Base-by-base conservation (phyloP, 169 alveolate species). In the Cryptosporidium sp. region DNA sequence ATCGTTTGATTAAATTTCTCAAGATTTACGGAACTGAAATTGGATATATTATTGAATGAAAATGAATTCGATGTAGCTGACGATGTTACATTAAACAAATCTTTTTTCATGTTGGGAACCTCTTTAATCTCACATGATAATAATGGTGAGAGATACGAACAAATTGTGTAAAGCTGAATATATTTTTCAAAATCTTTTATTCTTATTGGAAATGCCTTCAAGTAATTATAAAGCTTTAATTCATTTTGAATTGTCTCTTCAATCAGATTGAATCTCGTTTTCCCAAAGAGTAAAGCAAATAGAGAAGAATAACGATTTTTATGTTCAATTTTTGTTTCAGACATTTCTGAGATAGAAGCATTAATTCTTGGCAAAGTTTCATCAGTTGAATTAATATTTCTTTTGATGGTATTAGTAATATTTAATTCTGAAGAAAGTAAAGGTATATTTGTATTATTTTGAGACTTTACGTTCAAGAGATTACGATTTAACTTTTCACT, bases 91-190 rank as follows among this genome's bases (percentile, higher is more conserved):
- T 48, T 48, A 1, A 16, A 48, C 23, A 48, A 1, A 48, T 48
- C 12, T 16, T 48, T 16, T 16, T n/a, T 5, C 12, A 4, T 33
- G 14, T 67, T 29, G 52, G 14, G n/a, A 33, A 37, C 29, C 35
- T 26, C 29, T 5, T 67, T 33, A 18, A 80, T 60, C 8, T 80
- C 75, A 60, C 89, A 80, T 26, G 60, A 80, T 31, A 80, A 29
- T 21, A 80, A 35, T 8, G 89, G 62, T 0, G 89, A 80, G 42
- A 80, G 35, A 48, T 80, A 80, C 7, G 89, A 62, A 31, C 89
- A 80, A 23, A 80, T 42, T 18, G 69, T 65, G 31, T 80, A 80
- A 10, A 80, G 75, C 42, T 42, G 80, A 18, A 80, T 35, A 80
- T 80, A 65, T 26, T 61, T 61, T 16, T 80, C 75, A 65, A 65